Evolutionary conservation across 1,139 yeast genomes (phyloP), one percentile per base, ranked within the genome.

Genomic region (Geotrichum aggregatum): DNA sequence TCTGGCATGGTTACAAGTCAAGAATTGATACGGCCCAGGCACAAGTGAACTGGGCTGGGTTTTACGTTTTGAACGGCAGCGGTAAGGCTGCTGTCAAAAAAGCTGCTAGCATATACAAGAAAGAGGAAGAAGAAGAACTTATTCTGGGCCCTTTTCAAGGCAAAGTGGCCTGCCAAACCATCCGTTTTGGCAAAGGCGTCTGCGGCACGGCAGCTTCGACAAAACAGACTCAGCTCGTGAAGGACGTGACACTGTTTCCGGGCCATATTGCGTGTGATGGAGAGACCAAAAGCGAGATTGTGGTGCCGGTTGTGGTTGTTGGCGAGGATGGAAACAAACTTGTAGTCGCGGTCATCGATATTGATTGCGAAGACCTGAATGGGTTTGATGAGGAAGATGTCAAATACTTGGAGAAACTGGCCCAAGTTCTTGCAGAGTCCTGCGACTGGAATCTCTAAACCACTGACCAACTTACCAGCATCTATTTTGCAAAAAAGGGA

Each of bases 191-290:
- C 3, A 76, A 72, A 54, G 98, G 98, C 7, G 98, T 92, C 0
- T 92, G 98, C 70, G 98, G 98, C 5, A 73, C 79, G 0, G 95
- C 96, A 1, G 96, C 95, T 0, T 57, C 66, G 0, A 60, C 73
- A 0, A 67, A 69, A 54, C 50, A 67, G 50, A 84, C 96, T 0
- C 95, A 87, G 65, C 66, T 88, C 10, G 97, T 92, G 7, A 73
- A 76, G 0, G 78, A 92, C 66, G 98, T 91, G 1, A 75, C 84
- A 24, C 66, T 77, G 59, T 89, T 80, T 61, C 95, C 96, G 0
- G 96, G 95, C 1, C 98, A 92, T 66, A 92, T 92, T 60, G 98
- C 98, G 0, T 92, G 98, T 68, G 98, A 92, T 70, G 96, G 96
- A 1, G 96, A 83, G 54, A 91, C 98, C 0, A 77, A 84, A 56